A percentile compares a stretch with the other conserved stretches of the same genome.
Conservation (phyloP, 352 stramenopile species). For the Globisporangium middletonii region DNA sequence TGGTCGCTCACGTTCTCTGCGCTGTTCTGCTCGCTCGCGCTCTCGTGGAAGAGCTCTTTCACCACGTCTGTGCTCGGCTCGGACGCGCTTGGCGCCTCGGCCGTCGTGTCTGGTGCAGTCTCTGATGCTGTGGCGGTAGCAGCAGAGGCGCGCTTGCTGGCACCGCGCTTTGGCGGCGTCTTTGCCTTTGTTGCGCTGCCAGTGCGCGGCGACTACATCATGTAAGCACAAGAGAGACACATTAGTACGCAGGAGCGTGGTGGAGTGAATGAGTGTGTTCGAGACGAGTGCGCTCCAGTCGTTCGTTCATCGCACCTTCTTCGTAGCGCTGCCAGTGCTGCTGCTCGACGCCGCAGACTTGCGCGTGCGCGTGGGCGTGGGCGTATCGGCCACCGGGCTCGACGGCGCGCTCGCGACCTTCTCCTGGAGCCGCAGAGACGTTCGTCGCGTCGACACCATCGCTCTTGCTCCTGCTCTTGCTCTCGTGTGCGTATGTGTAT, state of each 20-base stretch:
- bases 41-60: constrained; percentile 7
- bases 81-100: background rate
- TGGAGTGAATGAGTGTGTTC: no score
- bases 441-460: constrained; percentile 59
- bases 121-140: constrained; percentile 3
- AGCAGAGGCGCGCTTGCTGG: background rate
- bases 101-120: background rate
- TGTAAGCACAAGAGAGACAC: background rate
- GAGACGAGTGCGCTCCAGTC: background rate
- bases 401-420: constrained; percentile 17
- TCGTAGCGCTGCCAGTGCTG: constrained; percentile 7
- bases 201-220: constrained; percentile 8
- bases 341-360: constrained; percentile 2
- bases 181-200: constrained; percentile 9
- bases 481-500: background rate
- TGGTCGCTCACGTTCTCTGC: background rate
- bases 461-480: constrained; percentile 11
- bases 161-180: constrained; percentile 5
- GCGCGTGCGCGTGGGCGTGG: constrained; percentile 12
- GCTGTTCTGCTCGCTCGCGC: background rate
- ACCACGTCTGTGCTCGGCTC: constrained; percentile 3
- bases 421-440: constrained; percentile 53
- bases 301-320: constrained; percentile 8
- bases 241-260: no score
- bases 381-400: background rate